phyloP scores from a whole-genome alignment of 345 rosid genomes.

The Iberis pinnata region DNA sequence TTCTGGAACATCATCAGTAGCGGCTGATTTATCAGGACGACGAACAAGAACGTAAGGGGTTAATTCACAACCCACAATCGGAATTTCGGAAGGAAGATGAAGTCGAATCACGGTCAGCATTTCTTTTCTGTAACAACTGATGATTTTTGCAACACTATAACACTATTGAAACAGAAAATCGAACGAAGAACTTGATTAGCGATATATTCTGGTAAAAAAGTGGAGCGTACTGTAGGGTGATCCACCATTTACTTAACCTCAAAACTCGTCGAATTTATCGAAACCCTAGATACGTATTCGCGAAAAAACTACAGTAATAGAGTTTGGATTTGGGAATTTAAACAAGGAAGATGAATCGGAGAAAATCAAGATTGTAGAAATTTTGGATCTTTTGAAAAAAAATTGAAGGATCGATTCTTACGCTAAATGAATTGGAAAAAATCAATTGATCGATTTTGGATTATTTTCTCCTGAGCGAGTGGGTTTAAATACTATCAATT shows the following conservation, averaged over 20 bases:
- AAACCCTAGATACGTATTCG: slow-evolving; percentile 19
- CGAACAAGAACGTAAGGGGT: slow-evolving; percentile 88
- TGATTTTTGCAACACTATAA: slow-evolving; percentile 29
- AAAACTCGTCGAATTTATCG: slow-evolving; percentile 32
- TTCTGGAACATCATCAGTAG: slow-evolving; percentile 81
- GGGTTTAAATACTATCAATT: no score
- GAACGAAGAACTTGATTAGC: slow-evolving; percentile 9
- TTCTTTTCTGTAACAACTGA: slow-evolving; percentile 42
- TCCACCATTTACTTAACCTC: slow-evolving; percentile 64
- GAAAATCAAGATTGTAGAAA: slow-evolving; percentile 3
- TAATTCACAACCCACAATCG: slow-evolving; percentile 95
- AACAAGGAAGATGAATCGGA: no score
- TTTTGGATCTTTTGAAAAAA: slow-evolving; percentile 16
- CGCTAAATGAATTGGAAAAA: slow-evolving; percentile 22
- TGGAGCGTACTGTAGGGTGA: slow-evolving; percentile 47
- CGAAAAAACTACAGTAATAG: no score
- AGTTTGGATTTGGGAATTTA: no score
- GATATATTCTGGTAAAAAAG: background rate
- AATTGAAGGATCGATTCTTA: slow-evolving; percentile 25
- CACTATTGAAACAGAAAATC: slow-evolving; percentile 28
- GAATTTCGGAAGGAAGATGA: slow-evolving; percentile 96
- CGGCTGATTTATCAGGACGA: slow-evolving; percentile 55
- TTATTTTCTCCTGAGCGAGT: background rate
- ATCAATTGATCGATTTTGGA: slow-evolving; percentile 9
- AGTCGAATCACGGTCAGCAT: slow-evolving; percentile 97